These are phyloP conservation scores for Alternaria novae-zelandiae DNA, from an alignment of 2,329 filamentous ascomycete genomes.

Conservation along the genomic window DNA sequence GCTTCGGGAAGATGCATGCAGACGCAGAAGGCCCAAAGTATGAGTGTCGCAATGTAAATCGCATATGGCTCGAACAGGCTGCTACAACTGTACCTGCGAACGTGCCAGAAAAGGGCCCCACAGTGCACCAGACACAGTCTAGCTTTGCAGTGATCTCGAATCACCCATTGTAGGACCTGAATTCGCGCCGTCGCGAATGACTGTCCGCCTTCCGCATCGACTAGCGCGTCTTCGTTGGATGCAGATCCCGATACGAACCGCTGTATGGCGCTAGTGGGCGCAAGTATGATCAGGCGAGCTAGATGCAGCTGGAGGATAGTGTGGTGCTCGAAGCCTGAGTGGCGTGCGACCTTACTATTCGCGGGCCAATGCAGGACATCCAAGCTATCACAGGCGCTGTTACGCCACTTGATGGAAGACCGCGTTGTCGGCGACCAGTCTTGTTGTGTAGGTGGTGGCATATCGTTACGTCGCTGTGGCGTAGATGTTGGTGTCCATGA, in stretches of 20 bases:
- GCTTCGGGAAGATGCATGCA: constrained; percentile 17
- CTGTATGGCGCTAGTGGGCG: constrained; percentile 57
- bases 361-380: constrained; percentile 66
- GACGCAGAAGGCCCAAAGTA: constrained; percentile 56
- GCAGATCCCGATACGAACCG: constrained; percentile 45
- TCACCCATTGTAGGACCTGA: constrained; percentile 57
- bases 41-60: constrained; percentile 55
- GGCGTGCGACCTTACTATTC: constrained; percentile 58
- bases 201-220: neutral
- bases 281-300: constrained; percentile 60
- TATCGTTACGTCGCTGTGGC: constrained; percentile 18
- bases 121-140: constrained; percentile 63
- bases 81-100: constrained; percentile 56
- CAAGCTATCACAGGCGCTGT: constrained; percentile 56
- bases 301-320: constrained; percentile 64
- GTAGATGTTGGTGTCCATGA: constrained; percentile 38
- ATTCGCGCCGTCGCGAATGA: constrained; percentile 3
- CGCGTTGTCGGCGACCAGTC: constrained; percentile 57
- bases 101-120: constrained; percentile 60
- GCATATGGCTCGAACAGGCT: constrained; percentile 57
- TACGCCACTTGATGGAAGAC: constrained; percentile 58
- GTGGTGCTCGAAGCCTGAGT: constrained; percentile 60
- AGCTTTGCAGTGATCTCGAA: constrained; percentile 62
- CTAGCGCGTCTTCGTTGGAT: constrained; percentile 7
- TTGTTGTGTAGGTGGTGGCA: neutral